These are phyloP conservation scores for Termitomyces sp. DNA, from an alignment of 768 basidiomycete species.

Conservation along the genomic window DNA sequence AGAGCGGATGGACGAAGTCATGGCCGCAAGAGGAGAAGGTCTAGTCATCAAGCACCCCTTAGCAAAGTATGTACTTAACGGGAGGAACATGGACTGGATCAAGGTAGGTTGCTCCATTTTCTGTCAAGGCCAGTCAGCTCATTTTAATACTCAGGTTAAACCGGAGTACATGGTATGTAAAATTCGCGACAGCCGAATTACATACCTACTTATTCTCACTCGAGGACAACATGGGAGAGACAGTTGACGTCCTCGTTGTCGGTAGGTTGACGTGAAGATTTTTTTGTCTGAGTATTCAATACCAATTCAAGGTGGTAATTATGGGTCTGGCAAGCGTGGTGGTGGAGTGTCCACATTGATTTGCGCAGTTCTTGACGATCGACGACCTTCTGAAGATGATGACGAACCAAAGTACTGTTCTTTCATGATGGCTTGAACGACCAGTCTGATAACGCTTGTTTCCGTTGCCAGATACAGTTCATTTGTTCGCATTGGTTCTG, in stretches of 20 bases:
- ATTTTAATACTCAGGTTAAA: conserved; percentile 52
- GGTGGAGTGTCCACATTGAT: conserved; percentile 89
- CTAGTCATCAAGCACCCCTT: conserved; percentile 86
- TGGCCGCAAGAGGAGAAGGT: conserved; percentile 87
- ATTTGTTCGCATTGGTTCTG: conserved; percentile 89
- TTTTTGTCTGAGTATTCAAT: not conserved
- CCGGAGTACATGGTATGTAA: conserved; percentile 77
- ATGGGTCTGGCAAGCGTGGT: conserved; percentile 80
- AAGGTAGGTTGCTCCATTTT: conserved; percentile 47
- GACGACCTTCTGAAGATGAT: conserved; percentile 48
- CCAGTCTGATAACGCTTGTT: not conserved
- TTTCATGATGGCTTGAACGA: not conserved
- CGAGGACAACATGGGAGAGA: conserved; percentile 90
- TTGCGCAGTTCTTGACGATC: conserved; percentile 84
- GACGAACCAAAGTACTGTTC: conserved; percentile 56
- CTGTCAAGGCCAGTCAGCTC: not conserved
- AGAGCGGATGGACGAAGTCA: conserved; percentile 73
- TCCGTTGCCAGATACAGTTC: conserved; percentile 61
- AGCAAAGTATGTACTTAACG: conserved; percentile 81
- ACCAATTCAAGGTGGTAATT: conserved; percentile 64
- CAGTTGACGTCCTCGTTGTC: conserved; percentile 87
- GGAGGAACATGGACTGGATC: conserved; percentile 89
- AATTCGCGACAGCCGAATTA: not conserved
- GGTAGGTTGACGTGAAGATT: conserved; percentile 40
- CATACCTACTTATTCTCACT: not conserved